Base-by-base conservation (phyloP, 331 rosid genomes). In the Pyrus hybrid region DNA sequence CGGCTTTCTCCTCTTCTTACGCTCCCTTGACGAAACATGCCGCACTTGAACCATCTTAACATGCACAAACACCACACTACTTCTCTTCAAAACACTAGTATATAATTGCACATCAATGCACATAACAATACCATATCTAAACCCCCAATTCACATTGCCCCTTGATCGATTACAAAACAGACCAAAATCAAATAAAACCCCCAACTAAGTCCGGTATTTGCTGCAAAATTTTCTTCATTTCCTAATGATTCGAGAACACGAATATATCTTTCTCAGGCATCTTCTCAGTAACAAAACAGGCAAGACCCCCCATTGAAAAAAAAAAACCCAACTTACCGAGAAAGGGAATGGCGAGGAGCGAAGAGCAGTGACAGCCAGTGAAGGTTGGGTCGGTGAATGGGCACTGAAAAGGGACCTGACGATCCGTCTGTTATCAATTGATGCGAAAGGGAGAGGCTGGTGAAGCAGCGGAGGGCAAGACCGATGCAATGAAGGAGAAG, bases 11-110 rank as follows among this genome's bases (percentile, higher is more conserved):
- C 75, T 86, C 80, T 82, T 88, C 86, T 77, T 79, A 61, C 96
- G 86, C 53, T 92, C 99, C 80, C 96, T 80, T 11, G 96, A 88
- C 14, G 99, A 92, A 37, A 91, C 98, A 29, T 81, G 85, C 73
- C 99, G 79, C 86, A 92, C 86, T 85, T 88, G 99, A 80, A 86
- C 77, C 79, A 81, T 77, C 98, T 93, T 71, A 57, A 80, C 67
- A 33, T 54, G 61, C 61, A 67, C 22, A 68, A 20, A 68, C 18
- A 26, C 33, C 58, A 45, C 25, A 74, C 53, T 53, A 67, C 64
- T 65, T 67, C 30, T 65, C 22, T 63, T 43, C 41, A 47, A 68
- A 47, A 30, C 30, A 56, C 7, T 28, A 8, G 1, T 29, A 63
- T 30, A 30, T 13, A 63, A 63, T 29, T 63, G 21, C n/a, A 29